These are phyloP conservation scores for Debaryomyces prosopidis DNA, from an alignment of 805 yeast genomes.

Conservation along the genomic window DNA sequence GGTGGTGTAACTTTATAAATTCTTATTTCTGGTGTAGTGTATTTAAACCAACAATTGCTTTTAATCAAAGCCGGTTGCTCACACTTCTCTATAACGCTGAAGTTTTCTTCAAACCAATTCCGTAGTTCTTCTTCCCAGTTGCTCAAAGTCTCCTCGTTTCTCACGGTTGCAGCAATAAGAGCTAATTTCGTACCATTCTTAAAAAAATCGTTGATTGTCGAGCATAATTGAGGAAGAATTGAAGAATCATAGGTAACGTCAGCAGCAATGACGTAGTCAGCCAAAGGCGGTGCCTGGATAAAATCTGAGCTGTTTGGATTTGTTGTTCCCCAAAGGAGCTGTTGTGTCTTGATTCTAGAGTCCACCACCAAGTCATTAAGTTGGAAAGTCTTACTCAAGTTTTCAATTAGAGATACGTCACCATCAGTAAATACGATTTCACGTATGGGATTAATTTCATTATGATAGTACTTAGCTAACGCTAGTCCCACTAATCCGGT, in stretches of 20 bases:
- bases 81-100: constrained; percentile 17
- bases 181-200: constrained; percentile 27
- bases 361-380: constrained; percentile 37
- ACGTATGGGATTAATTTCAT: constrained; percentile 12
- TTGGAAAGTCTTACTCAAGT: constrained; percentile 42
- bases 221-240: constrained; percentile 55
- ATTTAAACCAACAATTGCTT: constrained; percentile 20
- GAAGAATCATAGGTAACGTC: constrained; percentile 84
- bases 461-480: constrained; percentile 26
- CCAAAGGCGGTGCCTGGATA: constrained; percentile 30
- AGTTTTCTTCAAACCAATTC: constrained; percentile 16
- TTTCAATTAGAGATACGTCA: constrained; percentile 53
- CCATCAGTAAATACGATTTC: constrained; percentile 65
- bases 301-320: constrained; percentile 26
- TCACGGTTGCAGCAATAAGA: constrained; percentile 70
- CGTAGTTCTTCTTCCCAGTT: constrained; percentile 32
- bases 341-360: constrained; percentile 23
- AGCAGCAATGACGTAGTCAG: constrained; percentile 70
- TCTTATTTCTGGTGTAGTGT: constrained; percentile 27
- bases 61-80: constrained; percentile 11
- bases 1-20: constrained; percentile 18
- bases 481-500: constrained; percentile 77
- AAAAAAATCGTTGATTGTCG: constrained; percentile 44
- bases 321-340: constrained; percentile 59
- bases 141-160: constrained; percentile 48